Conservation (phyloP, 176 grass and related monocot genomes). For the Phoenix roebelenii region DNA sequence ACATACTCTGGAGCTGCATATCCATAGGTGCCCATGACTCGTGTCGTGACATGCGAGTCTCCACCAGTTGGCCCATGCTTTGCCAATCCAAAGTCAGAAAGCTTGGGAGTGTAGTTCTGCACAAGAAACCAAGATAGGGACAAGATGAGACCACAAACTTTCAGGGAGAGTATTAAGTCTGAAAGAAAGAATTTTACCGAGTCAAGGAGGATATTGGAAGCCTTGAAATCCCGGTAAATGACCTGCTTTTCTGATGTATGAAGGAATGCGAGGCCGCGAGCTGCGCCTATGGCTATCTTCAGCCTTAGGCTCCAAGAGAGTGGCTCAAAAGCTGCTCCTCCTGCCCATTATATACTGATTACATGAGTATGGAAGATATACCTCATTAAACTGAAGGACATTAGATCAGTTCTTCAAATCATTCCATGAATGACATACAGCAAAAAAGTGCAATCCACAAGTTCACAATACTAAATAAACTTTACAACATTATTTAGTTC, state of each 20-base stretch:
- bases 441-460: too few species aligned
- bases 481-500: too few species aligned
- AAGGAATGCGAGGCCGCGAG: conserved; percentile 16
- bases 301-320: conserved; percentile 12
- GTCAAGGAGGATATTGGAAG: conserved; percentile 15
- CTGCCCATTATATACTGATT: background rate
- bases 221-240: conserved; percentile 25
- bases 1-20: conserved; percentile 13
- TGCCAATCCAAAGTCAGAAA: conserved; percentile 18
- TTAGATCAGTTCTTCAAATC: too few species aligned
- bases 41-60: conserved; percentile 15
- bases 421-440: too few species aligned
- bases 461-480: too few species aligned
- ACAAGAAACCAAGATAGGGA: background rate
- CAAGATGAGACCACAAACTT: background rate
- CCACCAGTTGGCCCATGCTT: conserved; percentile 9
- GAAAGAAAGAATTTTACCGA: background rate
- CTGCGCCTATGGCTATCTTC: conserved; percentile 12
- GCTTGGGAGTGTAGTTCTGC: conserved; percentile 18
- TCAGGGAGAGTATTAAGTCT: background rate
- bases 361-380: too few species aligned
- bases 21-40: conserved; percentile 20
- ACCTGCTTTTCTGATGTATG: conserved; percentile 15
- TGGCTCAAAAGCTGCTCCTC: conserved; percentile 8
- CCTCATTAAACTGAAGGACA: too few species aligned